Evolutionary conservation across 495 filamentous ascomycete genomes (phyloP), one percentile per base, ranked within the genome.

Genomic region (Xylaria scruposa): DNA sequence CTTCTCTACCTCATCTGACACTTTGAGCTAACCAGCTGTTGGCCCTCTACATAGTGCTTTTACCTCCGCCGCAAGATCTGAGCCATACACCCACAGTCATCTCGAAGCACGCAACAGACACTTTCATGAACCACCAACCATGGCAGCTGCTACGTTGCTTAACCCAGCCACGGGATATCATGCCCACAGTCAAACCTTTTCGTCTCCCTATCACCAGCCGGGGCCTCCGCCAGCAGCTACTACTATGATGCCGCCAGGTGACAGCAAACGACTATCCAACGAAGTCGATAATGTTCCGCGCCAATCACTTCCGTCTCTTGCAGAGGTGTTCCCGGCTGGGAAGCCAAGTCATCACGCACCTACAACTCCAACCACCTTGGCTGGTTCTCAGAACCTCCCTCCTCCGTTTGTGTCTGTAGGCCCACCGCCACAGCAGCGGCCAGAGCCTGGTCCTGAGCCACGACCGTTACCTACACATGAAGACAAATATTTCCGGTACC

Each of bases 221-320:
- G 75, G 78, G 19, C 79, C 81, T 17, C 62, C 78, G 36, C 72
- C 80, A 1, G 70, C 77, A 64, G 79, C 84, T 56, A 74, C 81
- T 56, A 78, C 77, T 73, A 86, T 86, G 84, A 83, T 85, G 67
- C 82, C 83, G 1, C 81, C 82, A 10, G 75, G 81, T 26, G 85
- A 87, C 42, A 77, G 79, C 31, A 83, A 84, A 49, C 76, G 85
- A 65, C 73, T 80, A 13, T 80, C 83, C 15, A 82, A 82, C 59
- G 84, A 83, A 61, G 69, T 77, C 46, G 83, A 86, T 15, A 69
- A 72, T 4, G 53, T 76, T 44, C 80, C 85, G 56, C 78, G 85
- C 24, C 84, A 86, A 72, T 86, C 85, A 9, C 75, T 86, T 58
- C 85, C 85, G 2, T 85, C 85, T 33, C 79, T 86, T 67, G 82